Base-by-base conservation (phyloP, 1,139 yeast genomes). In the Kodamaea alishanica region DNA sequence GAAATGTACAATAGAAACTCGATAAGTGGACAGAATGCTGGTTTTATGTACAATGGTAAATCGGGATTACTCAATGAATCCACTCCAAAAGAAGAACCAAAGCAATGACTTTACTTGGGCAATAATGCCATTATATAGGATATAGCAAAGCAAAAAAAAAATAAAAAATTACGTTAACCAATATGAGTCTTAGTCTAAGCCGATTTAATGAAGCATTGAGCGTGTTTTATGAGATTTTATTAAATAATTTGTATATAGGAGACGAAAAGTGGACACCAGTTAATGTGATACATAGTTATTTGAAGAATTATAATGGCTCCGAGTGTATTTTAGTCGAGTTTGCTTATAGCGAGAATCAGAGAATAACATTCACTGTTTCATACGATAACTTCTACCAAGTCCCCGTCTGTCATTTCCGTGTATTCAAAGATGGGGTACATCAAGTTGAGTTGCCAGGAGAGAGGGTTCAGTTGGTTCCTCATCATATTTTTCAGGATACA, bases 1-100 rank as follows among this genome's bases (percentile, higher is more conserved):
- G 77, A 71, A 48, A 70, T 71, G 54, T 67, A 64, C 40, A 69
- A 63, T 48, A 54, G 77, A 37, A 71, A 69, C 53, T 67, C 74
- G 9, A 70, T 71, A 35, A 70, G 75, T 48, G 71, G 67, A 7
- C 54, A 65, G 38, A 71, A 71, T 50, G 65, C 75, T 15, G 73
- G 73, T 11, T 61, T 71, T 25, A 61, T 71, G 48, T 63, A 61
- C 51, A 71, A 70, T 49, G 77, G 77, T n/a, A 70, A 71, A 49
- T 69, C 68, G 54, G 61, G 63, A 24, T 65, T 71, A 49, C 64
- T 71, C 54, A 68, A 71, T 45, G 77, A 71, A 44, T 60, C 67
- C 24, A 67, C 73, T 4, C 68, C 69, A 2, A 34, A 35, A 9
- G 57, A 47, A 37, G 41, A 46, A 28, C 15, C 41, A 6, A 33